Evolutionary conservation across 345 rosid genomes (phyloP).

Genomic region (Firmiana major): DNA sequence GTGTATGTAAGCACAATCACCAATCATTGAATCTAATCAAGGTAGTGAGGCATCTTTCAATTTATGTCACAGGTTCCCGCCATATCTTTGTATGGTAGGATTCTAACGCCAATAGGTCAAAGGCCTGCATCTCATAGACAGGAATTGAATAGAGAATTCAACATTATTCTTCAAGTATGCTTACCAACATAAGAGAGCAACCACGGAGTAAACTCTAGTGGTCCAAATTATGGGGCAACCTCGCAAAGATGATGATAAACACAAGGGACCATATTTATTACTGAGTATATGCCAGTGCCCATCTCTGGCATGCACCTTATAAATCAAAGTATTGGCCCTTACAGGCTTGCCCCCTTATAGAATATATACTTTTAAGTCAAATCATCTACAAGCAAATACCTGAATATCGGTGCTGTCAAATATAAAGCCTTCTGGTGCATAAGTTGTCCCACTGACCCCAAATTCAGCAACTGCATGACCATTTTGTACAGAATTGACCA

Average conservation of each 20-base stretch:
- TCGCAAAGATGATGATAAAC: neutral
- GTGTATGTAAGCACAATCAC: no score
- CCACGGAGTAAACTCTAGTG: neutral
- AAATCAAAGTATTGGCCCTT: neutral
- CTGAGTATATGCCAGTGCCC: neutral
- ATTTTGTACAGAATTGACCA: conserved; percentile 63
- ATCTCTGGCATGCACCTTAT: neutral
- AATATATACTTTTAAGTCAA: neutral
- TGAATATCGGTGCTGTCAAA: conserved; percentile 58
- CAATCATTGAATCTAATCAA: neutral
- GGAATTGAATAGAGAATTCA: neutral
- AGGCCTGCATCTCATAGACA: neutral
- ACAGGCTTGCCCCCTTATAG: neutral
- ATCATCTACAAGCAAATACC: conserved; percentile 41
- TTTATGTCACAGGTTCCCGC: neutral
- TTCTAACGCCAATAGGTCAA: neutral
- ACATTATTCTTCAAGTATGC: neutral
- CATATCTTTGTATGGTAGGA: neutral
- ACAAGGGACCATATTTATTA: neutral
- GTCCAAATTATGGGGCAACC: neutral
- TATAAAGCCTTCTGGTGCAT: conserved; percentile 92
- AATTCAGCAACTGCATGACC: conserved; percentile 68
- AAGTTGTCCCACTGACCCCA: conserved; percentile 87
- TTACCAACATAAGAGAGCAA: neutral
- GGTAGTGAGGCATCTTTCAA: neutral